Conservation (phyloP, 306 rosid species). For the Begonia masoniana region DNA sequence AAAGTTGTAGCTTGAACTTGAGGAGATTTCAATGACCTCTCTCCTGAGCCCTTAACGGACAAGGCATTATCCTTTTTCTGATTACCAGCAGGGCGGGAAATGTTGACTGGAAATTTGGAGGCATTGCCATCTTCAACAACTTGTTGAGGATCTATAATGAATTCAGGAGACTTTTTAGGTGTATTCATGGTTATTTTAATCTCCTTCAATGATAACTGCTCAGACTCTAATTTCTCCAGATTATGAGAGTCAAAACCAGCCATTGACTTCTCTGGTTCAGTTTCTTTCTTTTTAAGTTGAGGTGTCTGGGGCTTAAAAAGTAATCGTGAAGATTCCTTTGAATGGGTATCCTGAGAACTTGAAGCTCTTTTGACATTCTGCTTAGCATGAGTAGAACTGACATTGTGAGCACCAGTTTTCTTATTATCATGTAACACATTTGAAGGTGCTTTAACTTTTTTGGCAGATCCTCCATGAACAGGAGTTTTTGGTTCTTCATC, state of each 20-base stretch:
- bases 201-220: constrained; percentile 33
- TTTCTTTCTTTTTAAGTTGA: constrained; percentile 23
- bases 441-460: constrained; percentile 32
- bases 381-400: constrained; percentile 27
- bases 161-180: constrained; percentile 54
- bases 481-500: constrained; percentile 75
- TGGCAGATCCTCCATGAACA: constrained; percentile 71
- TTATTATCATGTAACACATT: constrained; percentile 33
- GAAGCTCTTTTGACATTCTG: constrained; percentile 20
- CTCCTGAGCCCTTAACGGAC: constrained; percentile 28
- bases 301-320: constrained; percentile 21
- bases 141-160: constrained; percentile 22
- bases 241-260: constrained; percentile 18
- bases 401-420: constrained; percentile 22
- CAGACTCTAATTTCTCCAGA: constrained; percentile 38
- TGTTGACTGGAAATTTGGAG: constrained; percentile 34
- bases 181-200: constrained; percentile 36
- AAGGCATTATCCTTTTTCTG: constrained; percentile 40
- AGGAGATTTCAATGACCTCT: constrained; percentile 24
- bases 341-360: constrained; percentile 26
- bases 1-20: constrained; percentile 40
- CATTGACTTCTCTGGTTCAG: constrained; percentile 19
- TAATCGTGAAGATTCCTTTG: constrained; percentile 35
- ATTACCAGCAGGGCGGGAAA: constrained; percentile 22
- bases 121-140: constrained; percentile 41